Percentiles rank a stretch among this genome's conserved stretches.
These are phyloP conservation scores for Leishmania lainsoni DNA, from an alignment of 208 protist genomes.

Conservation along the genomic window DNA sequence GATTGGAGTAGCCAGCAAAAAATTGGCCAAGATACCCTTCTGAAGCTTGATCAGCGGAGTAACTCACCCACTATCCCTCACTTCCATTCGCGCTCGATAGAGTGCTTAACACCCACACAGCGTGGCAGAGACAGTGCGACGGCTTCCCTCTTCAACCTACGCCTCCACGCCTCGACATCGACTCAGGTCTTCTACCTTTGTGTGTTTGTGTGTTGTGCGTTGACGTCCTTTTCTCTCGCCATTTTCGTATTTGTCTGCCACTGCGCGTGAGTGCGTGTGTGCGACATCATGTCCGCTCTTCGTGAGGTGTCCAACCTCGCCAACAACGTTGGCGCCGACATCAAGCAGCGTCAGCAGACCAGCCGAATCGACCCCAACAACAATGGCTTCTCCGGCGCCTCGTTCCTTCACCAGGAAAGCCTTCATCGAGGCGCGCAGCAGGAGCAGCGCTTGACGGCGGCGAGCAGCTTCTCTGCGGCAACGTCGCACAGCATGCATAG, in stretches of 20 bases:
- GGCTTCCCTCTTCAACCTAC: neutral
- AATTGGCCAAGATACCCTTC: neutral
- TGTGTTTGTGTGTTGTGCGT: neutral
- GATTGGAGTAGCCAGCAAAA: neutral
- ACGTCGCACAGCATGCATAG: constrained; percentile 24
- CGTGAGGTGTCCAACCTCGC: constrained; percentile 62
- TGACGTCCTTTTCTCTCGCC: constrained; percentile 7
- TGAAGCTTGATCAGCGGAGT: neutral
- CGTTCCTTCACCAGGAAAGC: constrained; percentile 20
- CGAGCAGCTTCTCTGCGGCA: constrained; percentile 18
- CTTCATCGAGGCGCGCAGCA: constrained; percentile 27
- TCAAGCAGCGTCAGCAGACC: constrained; percentile 57
- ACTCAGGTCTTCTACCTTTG: neutral
- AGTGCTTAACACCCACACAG: neutral
- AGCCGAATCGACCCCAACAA: constrained; percentile 35
- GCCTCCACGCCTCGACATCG: neutral
- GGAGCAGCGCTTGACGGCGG: constrained; percentile 30
- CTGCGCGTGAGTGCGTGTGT: neutral
- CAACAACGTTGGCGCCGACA: constrained; percentile 36
- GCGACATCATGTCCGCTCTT: constrained; percentile 41
- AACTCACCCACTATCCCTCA: neutral
- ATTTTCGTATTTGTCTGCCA: constrained; percentile 1
- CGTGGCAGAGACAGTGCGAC: neutral
- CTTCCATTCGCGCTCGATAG: neutral
- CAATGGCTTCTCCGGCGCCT: constrained; percentile 20